phyloP scores from a whole-genome alignment of 768 basidiomycete genomes.

The Mycena floridula region DNA sequence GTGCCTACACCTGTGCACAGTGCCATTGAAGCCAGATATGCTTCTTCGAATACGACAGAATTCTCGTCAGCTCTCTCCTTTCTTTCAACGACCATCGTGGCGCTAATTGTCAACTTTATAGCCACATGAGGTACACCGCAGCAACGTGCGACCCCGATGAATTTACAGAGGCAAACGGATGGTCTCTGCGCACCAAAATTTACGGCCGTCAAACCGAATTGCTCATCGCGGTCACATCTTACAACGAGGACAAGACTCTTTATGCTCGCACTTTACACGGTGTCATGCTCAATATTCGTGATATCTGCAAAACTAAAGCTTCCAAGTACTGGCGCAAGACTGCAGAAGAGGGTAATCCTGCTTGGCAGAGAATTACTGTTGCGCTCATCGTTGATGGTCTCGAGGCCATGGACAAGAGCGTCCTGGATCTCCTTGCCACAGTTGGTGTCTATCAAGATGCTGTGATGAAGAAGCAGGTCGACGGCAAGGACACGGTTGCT shows the following conservation, averaged over 20 bases:
- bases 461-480: constrained; percentile 89
- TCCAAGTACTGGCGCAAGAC: constrained; percentile 85
- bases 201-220: constrained; percentile 91
- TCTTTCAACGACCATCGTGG: not conserved
- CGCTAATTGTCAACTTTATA: constrained; percentile 18
- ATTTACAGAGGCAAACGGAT: constrained; percentile 73
- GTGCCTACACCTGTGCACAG: constrained; percentile 62
- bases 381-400: constrained; percentile 90
- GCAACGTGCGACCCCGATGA: constrained; percentile 91
- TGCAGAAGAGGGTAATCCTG: constrained; percentile 78
- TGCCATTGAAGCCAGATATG: constrained; percentile 61
- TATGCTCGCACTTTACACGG: constrained; percentile 90
- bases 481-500: constrained; percentile 84
- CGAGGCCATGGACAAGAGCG: constrained; percentile 93
- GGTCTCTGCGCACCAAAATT: constrained; percentile 75
- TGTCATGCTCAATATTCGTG: constrained; percentile 96
- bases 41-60: constrained; percentile 51
- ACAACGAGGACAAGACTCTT: constrained; percentile 91
- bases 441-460: constrained; percentile 93
- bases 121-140: constrained; percentile 92
- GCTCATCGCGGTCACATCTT: constrained; percentile 90
- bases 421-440: constrained; percentile 83
- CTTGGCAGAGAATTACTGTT: constrained; percentile 89
- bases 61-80: constrained; percentile 49
- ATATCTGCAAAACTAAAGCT: constrained; percentile 94